phyloP scores from a whole-genome alignment of 257 asterid genomes.

The Cruciata laevipes region DNA sequence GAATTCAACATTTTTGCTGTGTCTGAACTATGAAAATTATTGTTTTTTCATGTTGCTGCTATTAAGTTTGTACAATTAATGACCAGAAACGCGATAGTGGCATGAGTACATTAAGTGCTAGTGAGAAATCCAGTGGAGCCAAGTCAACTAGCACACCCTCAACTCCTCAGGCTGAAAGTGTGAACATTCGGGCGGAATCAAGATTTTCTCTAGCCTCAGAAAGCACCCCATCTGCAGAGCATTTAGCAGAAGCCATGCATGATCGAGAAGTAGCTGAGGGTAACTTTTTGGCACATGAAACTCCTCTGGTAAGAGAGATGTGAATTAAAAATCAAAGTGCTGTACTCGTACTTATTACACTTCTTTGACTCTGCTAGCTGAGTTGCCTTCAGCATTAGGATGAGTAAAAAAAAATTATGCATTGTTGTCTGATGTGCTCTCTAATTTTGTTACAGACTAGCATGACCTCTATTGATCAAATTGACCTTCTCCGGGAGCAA shows the following conservation, averaged over 20 bases:
- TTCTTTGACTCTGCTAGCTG: background rate
- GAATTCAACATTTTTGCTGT: background rate
- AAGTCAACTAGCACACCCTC: conserved; percentile 79
- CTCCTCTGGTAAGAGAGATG: conserved; percentile 59
- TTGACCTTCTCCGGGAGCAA: conserved; percentile 87
- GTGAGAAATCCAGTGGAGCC: conserved; percentile 91
- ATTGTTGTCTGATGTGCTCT: conserved; percentile 6
- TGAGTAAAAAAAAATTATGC: background rate
- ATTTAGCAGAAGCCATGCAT: conserved; percentile 47
- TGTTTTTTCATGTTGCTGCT: background rate
- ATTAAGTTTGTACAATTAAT: conserved; percentile 20
- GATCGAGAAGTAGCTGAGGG: conserved; percentile 53
- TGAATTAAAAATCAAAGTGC: background rate
- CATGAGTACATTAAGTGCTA: conserved; percentile 67
- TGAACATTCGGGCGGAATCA: conserved; percentile 56
- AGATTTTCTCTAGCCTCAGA: conserved; percentile 60
- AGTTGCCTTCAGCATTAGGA: background rate
- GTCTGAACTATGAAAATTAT: background rate
- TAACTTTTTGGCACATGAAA: conserved; percentile 54
- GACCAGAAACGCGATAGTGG: conserved; percentile 81
- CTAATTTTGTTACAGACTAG: conserved; percentile 42
- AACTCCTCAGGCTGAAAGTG: conserved; percentile 77
- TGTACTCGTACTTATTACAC: background rate
- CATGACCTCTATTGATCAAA: conserved; percentile 67
- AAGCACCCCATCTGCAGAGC: conserved; percentile 52